These are phyloP conservation scores for Syncephalastrum racemosum DNA, from an alignment of 371 early-diverging fungal species.

Conservation along the genomic window DNA sequence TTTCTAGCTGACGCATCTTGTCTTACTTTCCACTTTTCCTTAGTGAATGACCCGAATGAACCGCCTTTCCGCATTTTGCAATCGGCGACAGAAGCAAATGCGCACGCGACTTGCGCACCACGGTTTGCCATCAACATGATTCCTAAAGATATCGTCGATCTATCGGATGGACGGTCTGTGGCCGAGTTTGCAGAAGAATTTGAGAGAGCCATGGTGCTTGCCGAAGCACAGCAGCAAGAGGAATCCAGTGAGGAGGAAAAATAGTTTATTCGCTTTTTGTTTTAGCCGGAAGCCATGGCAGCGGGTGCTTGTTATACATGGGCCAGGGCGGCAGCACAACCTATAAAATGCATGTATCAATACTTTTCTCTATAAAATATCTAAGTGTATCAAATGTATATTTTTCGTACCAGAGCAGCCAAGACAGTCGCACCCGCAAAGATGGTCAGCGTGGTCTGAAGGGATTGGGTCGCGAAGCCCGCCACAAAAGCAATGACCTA, in stretches of 20 bases:
- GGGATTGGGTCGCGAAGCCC: slow-evolving; percentile 14
- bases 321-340: slow-evolving; percentile 26
- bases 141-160: slow-evolving; percentile 75
- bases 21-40: slow-evolving; percentile 20
- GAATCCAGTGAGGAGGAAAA: slow-evolving; percentile 8
- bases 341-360: slow-evolving; percentile 3
- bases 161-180: slow-evolving; percentile 71
- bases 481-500: slow-evolving; percentile 20
- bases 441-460: slow-evolving; percentile 12
- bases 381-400: too few relatives aligned
- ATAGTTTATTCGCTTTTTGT: slow-evolving; percentile 3
- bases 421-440: slow-evolving; percentile 12
- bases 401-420: slow-evolving; percentile 9
- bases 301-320: slow-evolving; percentile 21
- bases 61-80: slow-evolving; percentile 51
- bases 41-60: slow-evolving; percentile 9
- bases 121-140: slow-evolving; percentile 67
- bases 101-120: slow-evolving; percentile 41
- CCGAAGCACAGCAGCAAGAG: slow-evolving; percentile 8
- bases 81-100: slow-evolving; percentile 52
- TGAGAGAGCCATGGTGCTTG: slow-evolving; percentile 45
- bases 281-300: slow-evolving; percentile 13
- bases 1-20: neutral
- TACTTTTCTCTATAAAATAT: neutral
- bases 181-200: slow-evolving; percentile 74